These are phyloP conservation scores for Candida mesenterica DNA, from an alignment of 1,139 yeast genomes.

Conservation along the genomic window DNA sequence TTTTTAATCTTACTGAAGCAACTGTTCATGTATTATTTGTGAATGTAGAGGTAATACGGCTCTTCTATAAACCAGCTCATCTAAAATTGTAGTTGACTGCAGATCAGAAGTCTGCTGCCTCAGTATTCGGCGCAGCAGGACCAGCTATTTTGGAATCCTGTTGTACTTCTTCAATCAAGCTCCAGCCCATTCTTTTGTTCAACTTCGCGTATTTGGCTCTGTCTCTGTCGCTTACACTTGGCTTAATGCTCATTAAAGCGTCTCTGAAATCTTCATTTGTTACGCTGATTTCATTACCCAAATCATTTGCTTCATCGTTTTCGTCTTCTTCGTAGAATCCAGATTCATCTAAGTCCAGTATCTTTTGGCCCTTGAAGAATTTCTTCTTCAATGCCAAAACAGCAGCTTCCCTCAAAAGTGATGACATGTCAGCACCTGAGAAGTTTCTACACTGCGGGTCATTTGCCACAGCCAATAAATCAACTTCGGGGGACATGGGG, in stretches of 20 bases:
- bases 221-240: conserved; percentile 89
- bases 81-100: background rate
- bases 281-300: conserved; percentile 48
- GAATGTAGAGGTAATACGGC: too few species aligned
- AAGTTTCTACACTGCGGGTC: conserved; percentile 84
- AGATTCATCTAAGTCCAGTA: conserved; percentile 48
- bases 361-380: conserved; percentile 52
- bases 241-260: conserved; percentile 76
- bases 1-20: too few species aligned
- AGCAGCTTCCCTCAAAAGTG: conserved; percentile 90
- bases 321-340: conserved; percentile 34
- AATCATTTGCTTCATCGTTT: conserved; percentile 25
- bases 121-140: background rate
- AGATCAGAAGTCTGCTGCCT: background rate
- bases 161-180: conserved; percentile 24
- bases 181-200: conserved; percentile 62
- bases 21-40: too few species aligned
- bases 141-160: conserved; percentile 6
- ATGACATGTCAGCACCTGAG: conserved; percentile 94
- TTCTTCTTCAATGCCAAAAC: conserved; percentile 77
- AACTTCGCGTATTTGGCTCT: conserved; percentile 70
- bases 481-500: conserved; percentile 67
- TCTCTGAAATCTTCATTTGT: conserved; percentile 61
- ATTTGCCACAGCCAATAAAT: conserved; percentile 59
- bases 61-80: too few species aligned